Percentiles rank a stretch among this genome's conserved stretches.
These are phyloP conservation scores for Chaetoceros muelleri DNA, from an alignment of 108 stramenopile genomes.

Conservation along the genomic window DNA sequence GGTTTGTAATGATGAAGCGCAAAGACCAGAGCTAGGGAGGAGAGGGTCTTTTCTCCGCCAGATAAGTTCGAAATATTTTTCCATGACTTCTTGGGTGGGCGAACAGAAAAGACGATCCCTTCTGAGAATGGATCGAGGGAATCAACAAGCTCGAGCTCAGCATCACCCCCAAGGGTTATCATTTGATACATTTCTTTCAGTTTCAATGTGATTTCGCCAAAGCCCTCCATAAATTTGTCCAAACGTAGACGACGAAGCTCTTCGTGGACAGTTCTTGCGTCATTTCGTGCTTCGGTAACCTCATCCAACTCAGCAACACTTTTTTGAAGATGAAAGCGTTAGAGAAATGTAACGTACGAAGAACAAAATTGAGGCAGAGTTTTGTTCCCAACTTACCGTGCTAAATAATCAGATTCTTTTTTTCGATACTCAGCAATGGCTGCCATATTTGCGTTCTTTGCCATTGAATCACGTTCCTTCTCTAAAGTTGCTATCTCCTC, in stretches of 20 bases:
- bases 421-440: constrained; percentile 89
- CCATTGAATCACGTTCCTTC: constrained; percentile 62
- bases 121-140: constrained; percentile 98
- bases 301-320: constrained; percentile 86
- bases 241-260: constrained; percentile 88
- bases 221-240: constrained; percentile 98
- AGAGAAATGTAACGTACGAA: background rate
- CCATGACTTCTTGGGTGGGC: constrained; percentile 99
- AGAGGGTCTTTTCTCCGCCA: constrained; percentile 98
- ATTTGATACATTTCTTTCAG: constrained; percentile 99
- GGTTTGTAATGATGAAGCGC: constrained; percentile 99
- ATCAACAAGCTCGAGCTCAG: constrained; percentile 97
- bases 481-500: constrained; percentile 63
- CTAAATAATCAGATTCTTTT: constrained; percentile 84
- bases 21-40: constrained; percentile 97
- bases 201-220: constrained; percentile 90
- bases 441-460: constrained; percentile 88
- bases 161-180: constrained; percentile 99
- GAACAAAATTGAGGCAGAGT: constrained; percentile 2
- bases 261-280: constrained; percentile 75
- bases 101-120: constrained; percentile 94
- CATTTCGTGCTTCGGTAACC: constrained; percentile 79
- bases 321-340: background rate
- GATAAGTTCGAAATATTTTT: constrained; percentile 97
- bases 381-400: constrained; percentile 32